These are phyloP conservation scores for Triticum monococcum DNA, from an alignment of 176 grass and related monocot species.

Conservation along the genomic window DNA sequence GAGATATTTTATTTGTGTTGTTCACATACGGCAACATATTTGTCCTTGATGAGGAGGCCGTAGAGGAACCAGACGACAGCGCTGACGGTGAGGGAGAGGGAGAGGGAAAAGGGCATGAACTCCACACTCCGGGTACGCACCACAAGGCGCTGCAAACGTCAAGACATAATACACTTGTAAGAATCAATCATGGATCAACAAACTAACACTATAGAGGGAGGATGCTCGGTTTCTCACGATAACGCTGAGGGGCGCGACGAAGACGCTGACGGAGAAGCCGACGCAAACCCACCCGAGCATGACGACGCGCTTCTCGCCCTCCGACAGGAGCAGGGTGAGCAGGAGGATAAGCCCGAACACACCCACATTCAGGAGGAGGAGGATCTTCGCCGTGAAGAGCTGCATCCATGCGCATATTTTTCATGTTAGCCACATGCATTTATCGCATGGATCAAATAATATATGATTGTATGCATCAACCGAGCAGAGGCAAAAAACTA, in stretches of 20 bases:
- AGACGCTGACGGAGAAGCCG: background rate
- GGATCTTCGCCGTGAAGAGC: conserved; percentile 63
- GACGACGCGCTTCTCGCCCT: conserved; percentile 31
- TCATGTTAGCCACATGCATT: background rate
- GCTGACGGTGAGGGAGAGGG: background rate
- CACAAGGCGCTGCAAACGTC: background rate
- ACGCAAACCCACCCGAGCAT: background rate
- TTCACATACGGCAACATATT: background rate
- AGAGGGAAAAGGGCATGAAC: background rate
- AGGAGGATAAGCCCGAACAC: conserved; percentile 59
- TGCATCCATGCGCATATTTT: background rate
- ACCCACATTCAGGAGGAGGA: background rate
- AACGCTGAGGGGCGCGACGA: background rate
- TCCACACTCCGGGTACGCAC: background rate
- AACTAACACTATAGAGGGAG: background rate
- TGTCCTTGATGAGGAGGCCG: background rate
- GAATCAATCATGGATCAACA: background rate
- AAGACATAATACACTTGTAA: too few relatives aligned
- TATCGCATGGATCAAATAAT: too few relatives aligned
- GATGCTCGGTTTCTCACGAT: background rate
- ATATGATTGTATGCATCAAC: too few relatives aligned
- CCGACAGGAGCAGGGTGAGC: conserved; percentile 48
- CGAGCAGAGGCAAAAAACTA: too few relatives aligned
- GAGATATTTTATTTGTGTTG: too few relatives aligned
- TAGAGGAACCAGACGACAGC: background rate